Evolutionary conservation across 179 eudicot genomes (phyloP), one percentile per base, ranked within the genome.

Genomic region (Spinacia oleracea): DNA sequence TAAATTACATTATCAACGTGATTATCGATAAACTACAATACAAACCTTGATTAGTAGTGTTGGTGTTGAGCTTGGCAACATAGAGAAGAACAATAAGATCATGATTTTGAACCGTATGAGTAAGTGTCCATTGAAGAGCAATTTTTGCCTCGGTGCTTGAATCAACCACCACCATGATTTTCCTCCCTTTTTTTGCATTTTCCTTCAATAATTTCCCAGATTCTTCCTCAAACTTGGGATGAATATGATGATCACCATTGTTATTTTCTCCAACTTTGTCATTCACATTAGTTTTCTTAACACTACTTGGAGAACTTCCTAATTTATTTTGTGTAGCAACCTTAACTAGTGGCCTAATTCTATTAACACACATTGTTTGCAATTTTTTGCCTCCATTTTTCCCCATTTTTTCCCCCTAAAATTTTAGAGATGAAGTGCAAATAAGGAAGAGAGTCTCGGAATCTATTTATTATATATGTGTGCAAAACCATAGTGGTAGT

Each of bases 61-160:
- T 87, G 15, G 84, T 77, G 70, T 84, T 50, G 73, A 77, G 79
- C 88, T 82, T 91, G 76, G 84, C 58, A 0, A 89, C 91, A 82
- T 91, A 80, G 59, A 93, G 88, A 87, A 93, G 97, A 46, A 88
- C 58, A 20, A 93, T 51, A 55, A 38, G 23, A 82, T 93, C 97
- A 9, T 90, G 88, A 71, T 77, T 85, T 73, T 91, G 97, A 70
- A 85, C 88, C 2, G 96, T 86, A 79, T 93, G 97, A 79, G 90
- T 90, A 18, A 93, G 84, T 27, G 91, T 90, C 97, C 97, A 93
- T 63, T 90, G 94, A 69, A 93, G 80, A 23, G 97, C 97, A 76
- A 82, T 87, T 78, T 87, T 90, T 7, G 96, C 92, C 74, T 90
- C 96, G 6, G 68, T 34, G 76, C 90, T 91, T 14, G 92, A 81